Evolutionary conservation across 257 asterid genomes (phyloP).

Genomic region (Leonotis leonurus): DNA sequence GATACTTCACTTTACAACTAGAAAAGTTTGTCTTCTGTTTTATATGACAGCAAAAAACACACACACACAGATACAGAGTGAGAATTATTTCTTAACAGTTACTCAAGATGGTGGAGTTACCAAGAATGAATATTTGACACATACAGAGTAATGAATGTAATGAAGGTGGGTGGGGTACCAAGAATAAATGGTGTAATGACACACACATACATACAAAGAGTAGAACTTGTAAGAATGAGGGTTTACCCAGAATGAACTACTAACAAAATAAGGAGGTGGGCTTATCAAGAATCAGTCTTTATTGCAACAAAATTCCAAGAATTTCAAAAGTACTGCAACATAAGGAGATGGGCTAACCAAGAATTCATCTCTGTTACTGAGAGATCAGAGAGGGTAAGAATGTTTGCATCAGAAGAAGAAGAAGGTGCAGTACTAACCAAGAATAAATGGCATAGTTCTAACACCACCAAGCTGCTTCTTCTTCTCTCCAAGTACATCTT

Average conservation of each 20-base stretch:
- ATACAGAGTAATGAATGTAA: too few species aligned
- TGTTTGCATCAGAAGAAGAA: too few species aligned
- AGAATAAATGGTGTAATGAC: not conserved
- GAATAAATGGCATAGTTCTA: slow-evolving; percentile 79
- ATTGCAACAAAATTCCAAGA: not conserved
- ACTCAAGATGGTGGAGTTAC: not conserved
- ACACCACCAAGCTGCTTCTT: slow-evolving; percentile 52
- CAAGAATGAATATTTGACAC: not conserved
- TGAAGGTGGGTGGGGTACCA: not conserved
- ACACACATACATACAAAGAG: not conserved
- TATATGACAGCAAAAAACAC: too few species aligned
- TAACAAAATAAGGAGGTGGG: not conserved
- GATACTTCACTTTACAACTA: too few species aligned
- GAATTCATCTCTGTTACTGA: too few species aligned
- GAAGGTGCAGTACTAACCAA: slow-evolving; percentile 31
- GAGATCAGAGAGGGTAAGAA: not conserved
- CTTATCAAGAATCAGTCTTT: not conserved
- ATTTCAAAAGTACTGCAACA: too few species aligned
- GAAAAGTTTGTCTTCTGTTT: too few species aligned
- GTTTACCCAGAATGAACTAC: not conserved
- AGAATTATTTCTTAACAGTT: not conserved
- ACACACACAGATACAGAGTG: not conserved
- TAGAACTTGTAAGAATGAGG: too few species aligned
- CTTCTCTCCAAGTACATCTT: slow-evolving; percentile 1
- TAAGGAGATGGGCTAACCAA: too few species aligned